Percentiles rank a stretch among this genome's conserved stretches.
phyloP scores from a whole-genome alignment of 805 yeast species.

The Yamadazyma kitorensis region DNA sequence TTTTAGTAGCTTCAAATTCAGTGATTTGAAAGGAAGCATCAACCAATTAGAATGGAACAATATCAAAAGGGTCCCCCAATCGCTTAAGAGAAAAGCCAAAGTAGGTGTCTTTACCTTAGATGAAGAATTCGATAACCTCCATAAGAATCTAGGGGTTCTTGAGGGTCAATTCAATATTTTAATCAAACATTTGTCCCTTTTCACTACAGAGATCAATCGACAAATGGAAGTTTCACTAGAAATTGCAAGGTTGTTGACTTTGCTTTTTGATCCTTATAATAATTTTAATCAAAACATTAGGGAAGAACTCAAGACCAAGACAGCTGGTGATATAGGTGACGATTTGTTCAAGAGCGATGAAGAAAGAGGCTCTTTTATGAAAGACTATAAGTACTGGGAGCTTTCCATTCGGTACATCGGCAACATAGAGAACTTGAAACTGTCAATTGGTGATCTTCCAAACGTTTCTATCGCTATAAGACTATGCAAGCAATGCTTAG shows the following conservation, averaged over 20 bases:
- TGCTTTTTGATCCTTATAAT: conserved; percentile 21
- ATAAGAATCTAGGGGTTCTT: conserved; percentile 11
- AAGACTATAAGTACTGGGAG: conserved; percentile 7
- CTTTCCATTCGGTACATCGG: not conserved
- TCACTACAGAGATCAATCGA: not conserved
- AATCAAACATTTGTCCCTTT: conserved; percentile 13
- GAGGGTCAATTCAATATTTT: conserved; percentile 18
- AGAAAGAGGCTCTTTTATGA: conserved; percentile 1
- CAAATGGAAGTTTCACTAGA: conserved; percentile 1
- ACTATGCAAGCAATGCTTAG: conserved; percentile 5
- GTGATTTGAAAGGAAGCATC: conserved; percentile 2
- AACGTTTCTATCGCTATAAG: not conserved
- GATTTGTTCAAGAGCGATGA: conserved; percentile 4
- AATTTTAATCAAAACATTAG: conserved; percentile 9
- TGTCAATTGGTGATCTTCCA: not conserved
- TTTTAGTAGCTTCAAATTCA: conserved; percentile 1
- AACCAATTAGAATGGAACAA: conserved; percentile 5
- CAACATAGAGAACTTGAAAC: not conserved
- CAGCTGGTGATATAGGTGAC: conserved; percentile 6
- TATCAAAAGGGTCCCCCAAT: conserved; percentile 30
- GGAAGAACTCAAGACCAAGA: conserved; percentile 8
- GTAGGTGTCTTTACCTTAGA: conserved; percentile 31
- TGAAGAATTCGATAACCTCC: conserved; percentile 32
- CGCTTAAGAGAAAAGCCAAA: conserved; percentile 26
- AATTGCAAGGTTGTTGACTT: not conserved